Evolutionary conservation across 2,329 filamentous ascomycete species (phyloP), one percentile per base, ranked within the genome.

Genomic region (Colletotrichum graminicola): DNA sequence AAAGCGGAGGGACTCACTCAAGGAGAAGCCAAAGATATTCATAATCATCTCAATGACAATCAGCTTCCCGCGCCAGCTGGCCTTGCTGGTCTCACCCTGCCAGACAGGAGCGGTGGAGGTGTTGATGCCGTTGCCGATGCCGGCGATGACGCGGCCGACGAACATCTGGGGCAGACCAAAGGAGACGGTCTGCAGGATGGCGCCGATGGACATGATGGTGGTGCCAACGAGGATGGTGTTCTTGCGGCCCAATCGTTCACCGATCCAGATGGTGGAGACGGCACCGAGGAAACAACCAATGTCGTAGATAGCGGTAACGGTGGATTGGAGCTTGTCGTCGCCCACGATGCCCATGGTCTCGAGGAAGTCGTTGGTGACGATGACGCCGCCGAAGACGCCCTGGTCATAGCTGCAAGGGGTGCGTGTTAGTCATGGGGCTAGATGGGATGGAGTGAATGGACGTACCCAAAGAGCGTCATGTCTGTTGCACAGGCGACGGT

Each of bases 221-320:
- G 78, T 78, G 49, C 80, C 80, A 34, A 77, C 67, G 32, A 79
- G 74, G 52, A 82, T 76, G 8, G 78, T 78, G 56, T 76, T 78
- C 73, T 79, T 77, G 34, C 80, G 76, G 6, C 80, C 81, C 8
- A 80, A 71, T 29, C 74, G 74, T 66, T 82, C 80, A 41, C 80
- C 80, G 63, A 81, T 70, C 56, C 76, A 75, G 36, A 80, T 76
- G n/a, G 77, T 77, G 14, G 75, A 73, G 14, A 82, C 71, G 36
- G 80, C 78, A 21, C 89, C 89, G 54, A 90, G 79, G 77, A 90
- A 90, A 76, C 88, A 90, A 11, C 88, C 88, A 41, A 90, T 82
- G 73, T 90, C 86, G 76, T 90, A 89, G 65, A 89, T 85, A 2
- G 87, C 87, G 0, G 86, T 88, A 14, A 89, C 85, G 0, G 86